phyloP scores from a whole-genome alignment of 2,329 filamentous ascomycete species.

The Piedraia hortae region DNA sequence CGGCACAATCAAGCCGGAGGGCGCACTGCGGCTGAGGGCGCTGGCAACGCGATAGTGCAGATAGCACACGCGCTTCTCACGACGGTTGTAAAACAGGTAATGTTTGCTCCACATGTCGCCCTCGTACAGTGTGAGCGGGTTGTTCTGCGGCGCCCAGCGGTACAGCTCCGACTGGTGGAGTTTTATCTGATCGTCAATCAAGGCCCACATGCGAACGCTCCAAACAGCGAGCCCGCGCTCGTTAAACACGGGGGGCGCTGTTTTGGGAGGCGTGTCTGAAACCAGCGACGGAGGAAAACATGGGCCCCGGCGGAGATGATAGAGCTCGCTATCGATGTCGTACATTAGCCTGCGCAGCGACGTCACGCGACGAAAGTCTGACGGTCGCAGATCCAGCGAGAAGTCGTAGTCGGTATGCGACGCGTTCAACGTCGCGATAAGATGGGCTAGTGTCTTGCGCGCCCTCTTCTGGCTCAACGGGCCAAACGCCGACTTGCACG shows the following conservation, averaged over 20 bases:
- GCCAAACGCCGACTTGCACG: constrained; percentile 73
- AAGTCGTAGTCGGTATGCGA: constrained; percentile 95
- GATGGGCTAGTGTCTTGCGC: constrained; percentile 75
- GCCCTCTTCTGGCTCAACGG: constrained; percentile 67
- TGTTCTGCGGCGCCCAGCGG: constrained; percentile 65
- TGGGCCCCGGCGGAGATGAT: constrained; percentile 43
- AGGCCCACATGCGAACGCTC: constrained; percentile 74
- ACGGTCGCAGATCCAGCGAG: constrained; percentile 64
- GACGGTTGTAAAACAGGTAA: constrained; percentile 94
- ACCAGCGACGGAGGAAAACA: constrained; percentile 8
- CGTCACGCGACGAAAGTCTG: constrained; percentile 69
- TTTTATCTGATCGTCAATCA: constrained; percentile 85
- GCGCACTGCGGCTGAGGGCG: constrained; percentile 38
- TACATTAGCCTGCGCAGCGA: constrained; percentile 60
- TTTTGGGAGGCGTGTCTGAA: constrained; percentile 5
- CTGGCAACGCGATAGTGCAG: constrained; percentile 75
- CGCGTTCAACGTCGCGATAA: constrained; percentile 89
- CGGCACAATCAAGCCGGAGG: no score
- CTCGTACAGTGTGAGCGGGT: constrained; percentile 77
- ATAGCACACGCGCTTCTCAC: constrained; percentile 77
- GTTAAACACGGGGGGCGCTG: constrained; percentile 6
- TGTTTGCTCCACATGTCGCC: constrained; percentile 60
- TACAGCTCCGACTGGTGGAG: constrained; percentile 73
- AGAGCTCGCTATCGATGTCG: constrained; percentile 62
- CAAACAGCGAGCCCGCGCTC: constrained; percentile 23